These are phyloP conservation scores for Calvatia gigantea DNA, from an alignment of 768 basidiomycete species.

Conservation along the genomic window DNA sequence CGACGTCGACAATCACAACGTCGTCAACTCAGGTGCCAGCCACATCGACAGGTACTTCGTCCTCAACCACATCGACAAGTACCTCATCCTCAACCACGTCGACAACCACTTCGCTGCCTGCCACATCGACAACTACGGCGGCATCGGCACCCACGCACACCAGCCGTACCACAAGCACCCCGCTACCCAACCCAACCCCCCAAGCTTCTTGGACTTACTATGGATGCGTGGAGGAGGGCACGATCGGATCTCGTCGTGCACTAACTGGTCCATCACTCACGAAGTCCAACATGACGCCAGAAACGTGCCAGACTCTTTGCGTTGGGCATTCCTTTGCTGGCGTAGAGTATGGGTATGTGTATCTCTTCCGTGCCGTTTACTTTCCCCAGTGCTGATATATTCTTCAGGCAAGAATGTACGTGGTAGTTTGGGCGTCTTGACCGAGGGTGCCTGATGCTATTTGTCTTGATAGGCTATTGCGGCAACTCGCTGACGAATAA, in stretches of 20 bases:
- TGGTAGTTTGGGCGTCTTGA: not conserved
- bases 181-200: not conserved
- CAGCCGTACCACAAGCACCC: not conserved
- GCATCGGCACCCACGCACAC: too few species aligned
- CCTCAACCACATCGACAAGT: too few species aligned
- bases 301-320: slow-evolving; percentile 22
- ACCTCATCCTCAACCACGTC: too few species aligned
- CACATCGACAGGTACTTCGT: too few species aligned
- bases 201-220: slow-evolving; percentile 17
- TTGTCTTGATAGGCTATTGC: slow-evolving; percentile 20
- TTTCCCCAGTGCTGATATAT: not conserved
- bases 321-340: slow-evolving; percentile 23
- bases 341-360: slow-evolving; percentile 20
- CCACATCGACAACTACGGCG: slow-evolving; percentile 5
- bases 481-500: slow-evolving; percentile 21
- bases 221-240: slow-evolving; percentile 30
- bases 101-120: too few species aligned
- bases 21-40: too few species aligned
- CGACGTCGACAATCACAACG: slow-evolving; percentile 11
- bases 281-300: slow-evolving; percentile 21
- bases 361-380: not conserved
- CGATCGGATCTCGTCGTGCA: slow-evolving; percentile 21
- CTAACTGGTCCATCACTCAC: slow-evolving; percentile 22
- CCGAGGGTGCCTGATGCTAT: not conserved
- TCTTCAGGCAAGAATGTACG: slow-evolving; percentile 12